phyloP scores from a whole-genome alignment of 805 yeast species.

The Schwanniomyces yamadae region DNA sequence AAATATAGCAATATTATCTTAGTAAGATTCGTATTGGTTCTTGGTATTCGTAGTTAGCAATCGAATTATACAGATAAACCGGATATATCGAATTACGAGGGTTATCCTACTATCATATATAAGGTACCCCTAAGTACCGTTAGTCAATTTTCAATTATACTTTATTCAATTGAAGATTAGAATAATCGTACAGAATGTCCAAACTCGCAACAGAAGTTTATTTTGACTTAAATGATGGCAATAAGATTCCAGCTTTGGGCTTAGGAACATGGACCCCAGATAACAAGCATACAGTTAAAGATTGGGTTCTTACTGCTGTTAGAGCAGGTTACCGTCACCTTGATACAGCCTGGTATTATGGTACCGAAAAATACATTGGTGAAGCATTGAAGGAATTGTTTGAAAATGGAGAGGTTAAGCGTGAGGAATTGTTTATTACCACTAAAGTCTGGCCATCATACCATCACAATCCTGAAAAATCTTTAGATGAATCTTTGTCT shows the following conservation, averaged over 20 bases:
- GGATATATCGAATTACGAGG: no score
- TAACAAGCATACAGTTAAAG: conserved; percentile 28
- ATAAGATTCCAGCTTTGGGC: conserved; percentile 63
- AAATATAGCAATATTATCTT: no score
- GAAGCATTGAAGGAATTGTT: conserved; percentile 48
- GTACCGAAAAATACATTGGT: conserved; percentile 43
- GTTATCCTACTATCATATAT: no score
- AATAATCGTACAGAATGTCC: conserved; percentile 4
- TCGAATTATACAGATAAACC: no score
- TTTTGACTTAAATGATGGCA: conserved; percentile 56
- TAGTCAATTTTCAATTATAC: not conserved
- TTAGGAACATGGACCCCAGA: conserved; percentile 50
- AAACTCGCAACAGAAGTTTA: conserved; percentile 33
- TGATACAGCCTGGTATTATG: conserved; percentile 54
- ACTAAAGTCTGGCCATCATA: conserved; percentile 46
- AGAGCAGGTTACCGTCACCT: conserved; percentile 50
- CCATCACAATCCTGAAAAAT: conserved; percentile 39
- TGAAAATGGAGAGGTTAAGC: conserved; percentile 45
- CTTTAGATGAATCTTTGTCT: conserved; percentile 39
- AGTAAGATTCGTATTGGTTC: no score
- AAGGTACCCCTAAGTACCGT: not conserved
- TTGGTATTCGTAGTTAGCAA: no score
- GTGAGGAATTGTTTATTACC: conserved; percentile 45
- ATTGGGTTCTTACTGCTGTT: conserved; percentile 36
- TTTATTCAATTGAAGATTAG: not conserved